Percentiles rank a stretch among this genome's conserved stretches.
Conservation (phyloP, 2,329 filamentous ascomycete species). For the Cryphonectria radicalis region DNA sequence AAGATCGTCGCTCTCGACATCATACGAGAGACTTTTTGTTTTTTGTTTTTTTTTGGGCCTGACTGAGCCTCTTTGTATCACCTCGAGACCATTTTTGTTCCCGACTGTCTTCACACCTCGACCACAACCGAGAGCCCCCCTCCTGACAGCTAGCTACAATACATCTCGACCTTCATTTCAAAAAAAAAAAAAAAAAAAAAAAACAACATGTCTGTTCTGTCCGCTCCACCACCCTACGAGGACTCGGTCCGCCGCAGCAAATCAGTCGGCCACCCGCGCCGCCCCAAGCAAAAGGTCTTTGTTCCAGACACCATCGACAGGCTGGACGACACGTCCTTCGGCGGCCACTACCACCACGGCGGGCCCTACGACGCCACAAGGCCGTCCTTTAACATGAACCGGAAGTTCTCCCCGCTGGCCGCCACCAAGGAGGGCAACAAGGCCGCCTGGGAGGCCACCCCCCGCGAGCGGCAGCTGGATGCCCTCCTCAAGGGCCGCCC, state of each 20-base stretch:
- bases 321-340: constrained; percentile 68
- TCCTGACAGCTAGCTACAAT: neutral
- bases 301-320: constrained; percentile 77
- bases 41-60: neutral
- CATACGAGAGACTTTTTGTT: neutral
- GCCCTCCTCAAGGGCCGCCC: constrained; percentile 74
- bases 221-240: constrained; percentile 20
- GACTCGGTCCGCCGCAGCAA: constrained; percentile 22
- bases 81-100: neutral
- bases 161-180: neutral
- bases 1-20: neutral
- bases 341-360: constrained; percentile 79
- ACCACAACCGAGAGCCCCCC: neutral
- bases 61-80: neutral
- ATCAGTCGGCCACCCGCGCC: constrained; percentile 67
- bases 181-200: neutral
- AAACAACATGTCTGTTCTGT: constrained; percentile 22
- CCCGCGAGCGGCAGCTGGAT: constrained; percentile 76
- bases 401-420: constrained; percentile 70
- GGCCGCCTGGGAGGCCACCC: constrained; percentile 81
- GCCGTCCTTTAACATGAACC: constrained; percentile 70
- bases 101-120: neutral
- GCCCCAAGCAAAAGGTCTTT: constrained; percentile 26
- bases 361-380: constrained; percentile 88
- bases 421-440: constrained; percentile 74